Evolutionary conservation across 305 asterid species (phyloP), one percentile per base, ranked within the genome.

Genomic region (Caryopteris hybrid): DNA sequence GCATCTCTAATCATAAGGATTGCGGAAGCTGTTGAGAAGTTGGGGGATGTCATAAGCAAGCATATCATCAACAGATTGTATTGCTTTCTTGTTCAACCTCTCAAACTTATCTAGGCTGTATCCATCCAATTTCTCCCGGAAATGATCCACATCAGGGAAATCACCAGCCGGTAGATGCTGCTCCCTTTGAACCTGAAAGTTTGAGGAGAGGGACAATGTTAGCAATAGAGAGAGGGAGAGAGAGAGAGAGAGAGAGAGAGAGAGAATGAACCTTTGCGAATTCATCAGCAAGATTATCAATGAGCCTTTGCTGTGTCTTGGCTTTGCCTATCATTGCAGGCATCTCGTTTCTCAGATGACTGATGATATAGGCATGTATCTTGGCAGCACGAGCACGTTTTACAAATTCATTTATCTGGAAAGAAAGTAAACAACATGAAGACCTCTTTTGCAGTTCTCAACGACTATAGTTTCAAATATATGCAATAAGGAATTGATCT

Each of bases 321-420:
- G 97, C 85, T 76, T 91, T 91, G 71, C 97, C 97, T 77, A 91
- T 88, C 97, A 91, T 83, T 36, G 95, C 88, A 72, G 96, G 97
- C 97, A 91, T 91, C 76, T 91, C 97, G 64, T 79, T 89, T 77
- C 63, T 91, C 13, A 91, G 79, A 74, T 91, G 97, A 55, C 96
- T 66, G 29, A 91, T 85, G 6, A 88, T 91, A 73, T 80, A 85
- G 73, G 96, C 87, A 76, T 91, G 97, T 70, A 88, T 91, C 82
- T 91, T 91, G 38, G 93, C 97, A 57, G 95, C 87, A 77, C 97
- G 79, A 36, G 95, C 90, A 20, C 97, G 96, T 66, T 91, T 91
- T 20, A 91, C 97, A 70, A 88, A 91, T 78, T 91, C 97, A 52
- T 91, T 91, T 66, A 91, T 91, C 97, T 91, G 85, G 14, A 27